A percentile compares a stretch with the other conserved stretches of the same genome.
These are phyloP conservation scores for Nelumbo lutea DNA, from an alignment of 164 flowering plant genomes.

Conservation along the genomic window DNA sequence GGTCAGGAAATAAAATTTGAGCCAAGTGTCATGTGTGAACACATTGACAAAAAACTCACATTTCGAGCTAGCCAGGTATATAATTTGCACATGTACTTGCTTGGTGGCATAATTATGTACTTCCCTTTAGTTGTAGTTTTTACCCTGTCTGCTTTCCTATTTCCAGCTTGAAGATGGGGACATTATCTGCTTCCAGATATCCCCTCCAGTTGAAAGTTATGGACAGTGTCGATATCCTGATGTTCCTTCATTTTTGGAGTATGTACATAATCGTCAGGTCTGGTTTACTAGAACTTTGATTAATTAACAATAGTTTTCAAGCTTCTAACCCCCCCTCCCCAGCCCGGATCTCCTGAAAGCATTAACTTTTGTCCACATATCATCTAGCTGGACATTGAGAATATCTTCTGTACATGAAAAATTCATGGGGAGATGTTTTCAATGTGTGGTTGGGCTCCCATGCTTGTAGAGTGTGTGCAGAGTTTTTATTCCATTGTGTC, in stretches of 20 bases:
- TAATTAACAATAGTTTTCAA: no score
- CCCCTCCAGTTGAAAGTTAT: constrained; percentile 32
- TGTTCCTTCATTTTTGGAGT: constrained; percentile 83
- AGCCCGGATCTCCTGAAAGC: no score
- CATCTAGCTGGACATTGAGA: no score
- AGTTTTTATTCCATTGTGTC: no score
- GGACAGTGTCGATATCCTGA: constrained; percentile 64
- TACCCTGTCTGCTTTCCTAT: constrained; percentile 2
- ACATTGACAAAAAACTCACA: constrained; percentile 62
- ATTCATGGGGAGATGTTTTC: no score
- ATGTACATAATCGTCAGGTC: constrained; percentile 97
- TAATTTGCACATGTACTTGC: not conserved
- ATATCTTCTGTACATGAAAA: no score
- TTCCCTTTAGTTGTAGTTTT: not conserved
- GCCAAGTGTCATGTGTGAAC: constrained; percentile 93
- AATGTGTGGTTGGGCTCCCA: no score
- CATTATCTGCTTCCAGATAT: constrained; percentile 84
- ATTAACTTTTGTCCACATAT: no score
- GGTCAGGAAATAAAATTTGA: constrained; percentile 93
- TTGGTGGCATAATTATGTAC: not conserved
- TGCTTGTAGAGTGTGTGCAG: no score
- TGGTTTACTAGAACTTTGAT: not conserved
- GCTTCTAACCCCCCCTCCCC: no score
- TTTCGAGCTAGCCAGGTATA: constrained; percentile 82
- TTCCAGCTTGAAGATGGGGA: constrained; percentile 96